Evolutionary conservation across 2,329 filamentous ascomycete genomes (phyloP), one percentile per base, ranked within the genome.

Genomic region (Exserohilum rostratum): DNA sequence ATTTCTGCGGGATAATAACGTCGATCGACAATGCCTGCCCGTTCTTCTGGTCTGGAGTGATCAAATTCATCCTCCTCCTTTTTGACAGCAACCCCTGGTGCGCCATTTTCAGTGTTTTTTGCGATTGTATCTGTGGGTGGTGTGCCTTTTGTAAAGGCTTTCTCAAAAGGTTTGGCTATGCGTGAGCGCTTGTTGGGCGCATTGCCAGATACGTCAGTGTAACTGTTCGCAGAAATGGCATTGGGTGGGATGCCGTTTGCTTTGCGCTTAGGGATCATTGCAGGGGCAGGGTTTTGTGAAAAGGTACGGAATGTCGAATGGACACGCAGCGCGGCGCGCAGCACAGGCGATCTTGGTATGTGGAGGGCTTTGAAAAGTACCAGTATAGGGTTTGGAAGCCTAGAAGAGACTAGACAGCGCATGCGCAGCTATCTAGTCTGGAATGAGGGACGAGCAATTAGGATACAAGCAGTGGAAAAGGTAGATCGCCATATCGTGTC

Each of bases 1-100:
- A 97, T 96, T 71, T 96, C 91, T 1, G 85, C 84, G 0, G 91
- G 91, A 65, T 96, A 97, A 77, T 87, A 96, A 43, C 90, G 85
- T 25, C 78, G 68, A 37, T 81, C 75, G 6, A 81, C 74, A 30
- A 79, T 77, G 13, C 74, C 74, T 39, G 70, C 64, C 52, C 64
- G 52, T 60, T 75, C 73, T 65, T 76, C 74, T 29, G 69, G 50
- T 50, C 77, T 68, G 29, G 71, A 68, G 50, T 77, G 71, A 55
- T 77, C 74, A 60, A 74, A 75, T 0, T 47, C 13, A 3, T 40
- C 37, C n/a, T 57, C 39, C 6, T 51, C 42, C 2, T 57, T 43
- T 34, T 63, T 27, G 10, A 61, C 47, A 2, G 52, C 40, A 29
- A 62, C 58, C 5, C 51, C 62, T 13, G 57, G 62, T 15, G 60